These are phyloP conservation scores for Camelina neglecta DNA, from an alignment of 345 rosid species.

Conservation along the genomic window DNA sequence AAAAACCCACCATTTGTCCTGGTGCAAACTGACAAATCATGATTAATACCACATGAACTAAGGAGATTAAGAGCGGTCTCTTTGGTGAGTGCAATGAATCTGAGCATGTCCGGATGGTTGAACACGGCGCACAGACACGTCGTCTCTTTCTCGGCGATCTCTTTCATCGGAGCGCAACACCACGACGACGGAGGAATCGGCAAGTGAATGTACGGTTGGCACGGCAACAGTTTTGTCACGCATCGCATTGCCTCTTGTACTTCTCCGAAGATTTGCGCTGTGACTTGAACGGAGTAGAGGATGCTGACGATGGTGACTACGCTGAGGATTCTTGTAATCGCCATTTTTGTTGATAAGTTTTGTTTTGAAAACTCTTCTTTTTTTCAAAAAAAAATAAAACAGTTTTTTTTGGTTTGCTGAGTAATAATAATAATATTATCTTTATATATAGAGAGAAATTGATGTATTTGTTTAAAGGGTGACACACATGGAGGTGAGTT, in stretches of 20 bases:
- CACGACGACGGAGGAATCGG: conserved; percentile 41
- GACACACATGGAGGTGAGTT: too few relatives aligned
- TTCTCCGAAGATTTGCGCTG: conserved; percentile 4
- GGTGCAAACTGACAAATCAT: conserved; percentile 49
- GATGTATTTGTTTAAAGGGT: neutral
- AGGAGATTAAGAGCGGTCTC: conserved; percentile 55
- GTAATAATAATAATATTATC: neutral
- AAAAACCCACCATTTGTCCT: conserved; percentile 18
- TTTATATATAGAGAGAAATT: conserved; percentile 2
- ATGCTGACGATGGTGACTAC: neutral
- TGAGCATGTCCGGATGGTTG: conserved; percentile 41
- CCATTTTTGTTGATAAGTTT: conserved; percentile 19
- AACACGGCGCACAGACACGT: conserved; percentile 57
- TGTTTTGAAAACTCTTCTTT: neutral
- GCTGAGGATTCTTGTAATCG: neutral
- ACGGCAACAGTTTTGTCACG: conserved; percentile 54
- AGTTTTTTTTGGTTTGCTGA: neutral
- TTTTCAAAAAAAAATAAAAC: too few relatives aligned
- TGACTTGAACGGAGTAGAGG: conserved; percentile 25
- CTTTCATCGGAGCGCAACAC: conserved; percentile 58
- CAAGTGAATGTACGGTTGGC: conserved; percentile 48
- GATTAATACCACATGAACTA: conserved; percentile 49
- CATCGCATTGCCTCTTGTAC: conserved; percentile 40
- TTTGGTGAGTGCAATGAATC: conserved; percentile 41
- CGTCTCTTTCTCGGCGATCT: conserved; percentile 28